These are phyloP conservation scores for Sugiyamaella mastotermitis DNA, from an alignment of 805 yeast genomes.

Conservation along the genomic window DNA sequence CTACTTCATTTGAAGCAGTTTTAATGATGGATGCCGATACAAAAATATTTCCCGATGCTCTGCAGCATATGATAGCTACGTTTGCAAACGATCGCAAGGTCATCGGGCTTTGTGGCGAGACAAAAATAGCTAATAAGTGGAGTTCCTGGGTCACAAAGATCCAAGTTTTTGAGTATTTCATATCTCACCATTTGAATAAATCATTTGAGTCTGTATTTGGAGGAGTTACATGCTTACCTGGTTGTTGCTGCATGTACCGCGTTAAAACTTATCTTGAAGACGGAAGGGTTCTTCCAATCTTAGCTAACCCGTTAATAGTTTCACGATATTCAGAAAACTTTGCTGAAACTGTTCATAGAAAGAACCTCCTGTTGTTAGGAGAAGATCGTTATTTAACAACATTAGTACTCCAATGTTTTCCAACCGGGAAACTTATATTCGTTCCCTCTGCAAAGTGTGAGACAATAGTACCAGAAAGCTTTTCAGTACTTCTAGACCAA, in stretches of 20 bases:
- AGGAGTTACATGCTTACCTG: conserved; percentile 91
- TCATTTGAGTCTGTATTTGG: conserved; percentile 95
- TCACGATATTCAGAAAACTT: conserved; percentile 86
- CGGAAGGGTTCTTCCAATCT: conserved; percentile 71
- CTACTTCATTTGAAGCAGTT: conserved; percentile 73
- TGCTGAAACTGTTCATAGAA: conserved; percentile 75
- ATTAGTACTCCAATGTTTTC: conserved; percentile 82
- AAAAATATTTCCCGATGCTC: conserved; percentile 75
- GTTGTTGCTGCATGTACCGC: conserved; percentile 89
- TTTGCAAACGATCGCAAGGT: conserved; percentile 80
- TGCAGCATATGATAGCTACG: conserved; percentile 85
- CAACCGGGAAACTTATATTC: conserved; percentile 80
- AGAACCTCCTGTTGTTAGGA: conserved; percentile 78
- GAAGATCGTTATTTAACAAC: conserved; percentile 86
- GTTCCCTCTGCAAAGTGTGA: conserved; percentile 90
- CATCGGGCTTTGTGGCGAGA: conserved; percentile 95
- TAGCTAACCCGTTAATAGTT: conserved; percentile 89
- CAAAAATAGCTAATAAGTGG: conserved; percentile 78
- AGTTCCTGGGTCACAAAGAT: conserved; percentile 88
- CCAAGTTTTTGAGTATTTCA: conserved; percentile 89
- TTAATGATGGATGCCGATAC: conserved; percentile 97
- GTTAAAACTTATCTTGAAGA: conserved; percentile 75
- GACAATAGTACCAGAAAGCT: conserved; percentile 81
- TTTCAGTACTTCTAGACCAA: conserved; percentile 76
- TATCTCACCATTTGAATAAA: conserved; percentile 90